Conservation (phyloP, 1,284 basidiomycete species). For the Fereydounia khargensis region DNA sequence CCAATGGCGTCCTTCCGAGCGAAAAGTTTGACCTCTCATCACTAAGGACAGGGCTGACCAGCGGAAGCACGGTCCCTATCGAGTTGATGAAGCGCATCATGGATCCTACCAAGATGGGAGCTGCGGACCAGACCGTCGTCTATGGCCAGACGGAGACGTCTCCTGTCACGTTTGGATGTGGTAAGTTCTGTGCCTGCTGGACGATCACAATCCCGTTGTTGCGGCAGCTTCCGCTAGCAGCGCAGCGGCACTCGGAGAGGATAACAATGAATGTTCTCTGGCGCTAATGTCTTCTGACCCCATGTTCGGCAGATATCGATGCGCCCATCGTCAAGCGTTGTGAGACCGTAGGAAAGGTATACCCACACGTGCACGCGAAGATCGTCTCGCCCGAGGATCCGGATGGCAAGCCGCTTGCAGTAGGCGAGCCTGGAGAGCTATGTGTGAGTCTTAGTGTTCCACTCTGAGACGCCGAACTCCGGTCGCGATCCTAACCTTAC, state of each 20-base stretch:
- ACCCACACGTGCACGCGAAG: conserved; percentile 75
- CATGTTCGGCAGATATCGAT: conserved; percentile 13
- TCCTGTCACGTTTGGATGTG: conserved; percentile 73
- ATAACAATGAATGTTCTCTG: not conserved
- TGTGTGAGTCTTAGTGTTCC: conserved; percentile 55
- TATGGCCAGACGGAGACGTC: conserved; percentile 60
- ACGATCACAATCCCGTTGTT: not conserved
- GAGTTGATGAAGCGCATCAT: conserved; percentile 66
- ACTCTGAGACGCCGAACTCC: not conserved
- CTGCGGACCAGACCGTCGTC: conserved; percentile 69
- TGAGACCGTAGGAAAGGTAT: conserved; percentile 74
- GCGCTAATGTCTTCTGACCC: too few species aligned
- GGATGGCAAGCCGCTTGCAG: conserved; percentile 42
- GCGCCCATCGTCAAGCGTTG: conserved; percentile 72
- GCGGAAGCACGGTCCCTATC: conserved; percentile 74
- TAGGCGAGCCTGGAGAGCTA: conserved; percentile 67
- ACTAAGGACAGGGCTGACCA: conserved; percentile 72
- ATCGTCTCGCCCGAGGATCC: conserved; percentile 65
- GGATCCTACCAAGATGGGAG: conserved; percentile 59
- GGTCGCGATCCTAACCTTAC: too few species aligned
- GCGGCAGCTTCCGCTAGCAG: not conserved
- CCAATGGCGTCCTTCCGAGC: conserved; percentile 15
- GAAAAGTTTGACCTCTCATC: conserved; percentile 31
- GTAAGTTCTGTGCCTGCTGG: conserved; percentile 7
- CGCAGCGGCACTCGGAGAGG: not conserved